Evolutionary conservation across 2,329 filamentous ascomycete species (phyloP).

Genomic region (Didymella keratinophila): DNA sequence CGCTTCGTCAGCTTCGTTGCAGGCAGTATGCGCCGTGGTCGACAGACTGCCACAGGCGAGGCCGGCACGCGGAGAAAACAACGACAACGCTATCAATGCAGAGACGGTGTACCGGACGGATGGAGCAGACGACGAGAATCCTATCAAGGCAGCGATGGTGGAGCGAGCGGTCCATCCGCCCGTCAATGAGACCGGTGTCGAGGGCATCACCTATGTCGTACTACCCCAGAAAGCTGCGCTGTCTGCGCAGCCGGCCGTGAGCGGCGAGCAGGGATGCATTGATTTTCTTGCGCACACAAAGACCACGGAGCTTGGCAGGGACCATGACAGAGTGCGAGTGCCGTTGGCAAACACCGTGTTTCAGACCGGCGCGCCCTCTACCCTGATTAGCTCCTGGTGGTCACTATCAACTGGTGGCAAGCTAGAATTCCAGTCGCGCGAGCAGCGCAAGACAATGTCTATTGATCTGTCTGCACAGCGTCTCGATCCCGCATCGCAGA

Average conservation of each 20-base stretch:
- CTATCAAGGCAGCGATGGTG: background rate
- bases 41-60: constrained; percentile 45
- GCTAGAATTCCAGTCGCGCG: background rate
- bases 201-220: constrained; percentile 46
- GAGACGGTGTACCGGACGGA: too few species aligned
- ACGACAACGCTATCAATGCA: too few species aligned
- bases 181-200: constrained; percentile 36
- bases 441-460: background rate
- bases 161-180: constrained; percentile 16
- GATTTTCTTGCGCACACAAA: constrained; percentile 31
- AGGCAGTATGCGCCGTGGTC: constrained; percentile 48
- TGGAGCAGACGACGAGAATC: background rate
- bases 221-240: constrained; percentile 18
- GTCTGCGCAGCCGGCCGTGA: background rate
- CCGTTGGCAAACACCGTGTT: constrained; percentile 83
- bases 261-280: constrained; percentile 23
- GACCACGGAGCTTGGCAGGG: background rate
- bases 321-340: constrained; percentile 55
- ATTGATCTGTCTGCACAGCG: constrained; percentile 8
- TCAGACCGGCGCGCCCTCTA: constrained; percentile 64
- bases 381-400: constrained; percentile 41
- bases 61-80: background rate
- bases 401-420: background rate
- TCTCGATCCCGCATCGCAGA: background rate
- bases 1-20: constrained; percentile 12